phyloP scores from a whole-genome alignment of 106 monocot species.

The Dendrobium catenatum region DNA sequence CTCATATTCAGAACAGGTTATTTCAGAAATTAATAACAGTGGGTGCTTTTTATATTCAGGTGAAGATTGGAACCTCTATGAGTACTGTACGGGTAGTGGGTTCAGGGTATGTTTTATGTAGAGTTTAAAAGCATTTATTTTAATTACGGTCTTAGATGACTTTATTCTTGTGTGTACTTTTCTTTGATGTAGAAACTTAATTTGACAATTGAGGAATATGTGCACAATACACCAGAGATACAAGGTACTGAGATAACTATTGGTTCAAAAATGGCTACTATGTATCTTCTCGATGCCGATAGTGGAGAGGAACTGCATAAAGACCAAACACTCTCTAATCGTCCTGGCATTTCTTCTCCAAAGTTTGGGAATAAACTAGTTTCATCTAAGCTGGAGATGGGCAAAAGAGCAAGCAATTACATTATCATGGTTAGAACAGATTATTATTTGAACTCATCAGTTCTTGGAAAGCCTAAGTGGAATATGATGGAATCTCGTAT shows the following conservation, averaged over 20 bases:
- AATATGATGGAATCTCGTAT: constrained; percentile 44
- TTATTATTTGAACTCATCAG: constrained; percentile 46
- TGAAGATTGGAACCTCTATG: constrained; percentile 22
- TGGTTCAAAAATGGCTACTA: constrained; percentile 66
- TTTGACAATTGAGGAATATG: constrained; percentile 60
- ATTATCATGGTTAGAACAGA: constrained; percentile 61
- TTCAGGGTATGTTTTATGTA: constrained; percentile 27
- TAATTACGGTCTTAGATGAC: background rate
- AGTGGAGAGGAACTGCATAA: constrained; percentile 56
- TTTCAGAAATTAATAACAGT: constrained; percentile 15
- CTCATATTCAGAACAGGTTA: constrained; percentile 22
- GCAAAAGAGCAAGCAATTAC: constrained; percentile 7
- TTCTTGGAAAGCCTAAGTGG: constrained; percentile 47
- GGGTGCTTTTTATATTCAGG: constrained; percentile 23
- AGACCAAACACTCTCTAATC: constrained; percentile 21
- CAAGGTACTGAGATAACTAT: constrained; percentile 32
- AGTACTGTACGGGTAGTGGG: constrained; percentile 20
- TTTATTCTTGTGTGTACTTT: constrained; percentile 3
- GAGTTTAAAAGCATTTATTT: constrained; percentile 1
- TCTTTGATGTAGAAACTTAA: constrained; percentile 38
- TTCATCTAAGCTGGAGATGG: constrained; percentile 20
- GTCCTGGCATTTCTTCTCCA: constrained; percentile 13
- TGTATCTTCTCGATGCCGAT: constrained; percentile 45
- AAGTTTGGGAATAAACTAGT: constrained; percentile 37
- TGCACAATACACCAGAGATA: constrained; percentile 43